Evolutionary conservation across 371 early-diverging fungal species (phyloP).

Genomic region (Funneliformis caledonium): DNA sequence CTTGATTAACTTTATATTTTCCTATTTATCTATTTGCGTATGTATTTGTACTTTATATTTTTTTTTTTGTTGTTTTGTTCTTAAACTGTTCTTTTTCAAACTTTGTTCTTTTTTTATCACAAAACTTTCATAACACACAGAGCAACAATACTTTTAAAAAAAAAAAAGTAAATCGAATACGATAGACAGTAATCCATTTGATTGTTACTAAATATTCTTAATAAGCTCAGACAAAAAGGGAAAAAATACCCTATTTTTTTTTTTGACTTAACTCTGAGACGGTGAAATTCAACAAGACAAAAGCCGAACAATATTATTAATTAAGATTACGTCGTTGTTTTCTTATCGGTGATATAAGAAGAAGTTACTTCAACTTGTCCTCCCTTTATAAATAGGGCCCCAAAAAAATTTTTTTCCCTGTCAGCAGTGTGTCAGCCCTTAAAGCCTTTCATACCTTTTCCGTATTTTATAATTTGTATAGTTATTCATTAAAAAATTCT

Average conservation of each 20-base stretch:
- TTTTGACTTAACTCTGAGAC: background rate
- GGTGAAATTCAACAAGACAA: background rate
- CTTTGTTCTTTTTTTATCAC: background rate
- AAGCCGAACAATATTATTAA: background rate
- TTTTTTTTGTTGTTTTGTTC: background rate
- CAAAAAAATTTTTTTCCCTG: background rate
- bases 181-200: background rate
- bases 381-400: background rate
- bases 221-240: background rate
- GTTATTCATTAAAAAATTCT: background rate
- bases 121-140: background rate
- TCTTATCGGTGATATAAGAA: background rate
- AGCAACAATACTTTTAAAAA: background rate
- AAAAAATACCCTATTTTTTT: background rate
- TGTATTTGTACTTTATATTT: background rate
- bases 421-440: background rate
- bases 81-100: background rate
- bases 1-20: background rate
- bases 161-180: background rate
- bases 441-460: background rate
- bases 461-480: background rate
- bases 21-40: background rate
- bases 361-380: background rate
- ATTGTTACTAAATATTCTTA: constrained; percentile 3
- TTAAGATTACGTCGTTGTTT: background rate